Evolutionary conservation across 2,329 filamentous ascomycete genomes (phyloP).

Genomic region (Phyllosticta citriasiana): DNA sequence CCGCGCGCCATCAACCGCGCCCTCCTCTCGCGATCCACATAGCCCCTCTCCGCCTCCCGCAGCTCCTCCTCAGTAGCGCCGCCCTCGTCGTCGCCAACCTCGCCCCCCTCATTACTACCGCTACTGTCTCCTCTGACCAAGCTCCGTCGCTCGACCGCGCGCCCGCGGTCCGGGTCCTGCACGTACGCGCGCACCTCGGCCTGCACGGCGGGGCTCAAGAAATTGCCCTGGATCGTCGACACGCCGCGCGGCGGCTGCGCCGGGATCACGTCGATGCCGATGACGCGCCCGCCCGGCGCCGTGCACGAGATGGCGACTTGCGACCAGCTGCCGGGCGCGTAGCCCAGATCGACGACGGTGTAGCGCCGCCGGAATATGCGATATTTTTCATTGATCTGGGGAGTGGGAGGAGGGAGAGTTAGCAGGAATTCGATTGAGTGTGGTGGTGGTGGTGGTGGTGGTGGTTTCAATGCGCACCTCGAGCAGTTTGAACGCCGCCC

Average conservation of each 20-base stretch:
- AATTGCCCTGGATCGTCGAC: conserved; percentile 92
- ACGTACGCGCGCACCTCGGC: conserved; percentile 69
- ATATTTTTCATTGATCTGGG: conserved; percentile 71
- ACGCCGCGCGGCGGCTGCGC: conserved; percentile 83
- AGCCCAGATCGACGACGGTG: conserved; percentile 86
- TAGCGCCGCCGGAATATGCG: conserved; percentile 68
- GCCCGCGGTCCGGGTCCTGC: conserved; percentile 49
- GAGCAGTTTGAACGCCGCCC: conserved; percentile 86
- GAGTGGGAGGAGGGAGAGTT: not conserved
- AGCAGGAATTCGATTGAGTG: not conserved
- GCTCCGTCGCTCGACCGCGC: conserved; percentile 29
- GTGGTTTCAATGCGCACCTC: conserved; percentile 46
- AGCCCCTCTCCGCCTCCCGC: conserved; percentile 39
- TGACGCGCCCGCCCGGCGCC: conserved; percentile 63
- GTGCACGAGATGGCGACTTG: conserved; percentile 76
- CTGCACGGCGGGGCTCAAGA: conserved; percentile 66
- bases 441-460: not conserved
- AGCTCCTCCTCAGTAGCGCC: conserved; percentile 16
- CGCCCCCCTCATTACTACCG: conserved; percentile 21
- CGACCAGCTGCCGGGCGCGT: conserved; percentile 58
- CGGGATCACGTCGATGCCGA: conserved; percentile 91
- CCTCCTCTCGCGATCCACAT: conserved; percentile 56
- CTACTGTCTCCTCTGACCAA: conserved; percentile 15
- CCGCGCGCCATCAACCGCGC: conserved; percentile 20
- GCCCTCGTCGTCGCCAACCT: conserved; percentile 35